Evolutionary conservation across 208 protist genomes (phyloP), one percentile per base, ranked within the genome.

Genomic region (Porcisia deanei): DNA sequence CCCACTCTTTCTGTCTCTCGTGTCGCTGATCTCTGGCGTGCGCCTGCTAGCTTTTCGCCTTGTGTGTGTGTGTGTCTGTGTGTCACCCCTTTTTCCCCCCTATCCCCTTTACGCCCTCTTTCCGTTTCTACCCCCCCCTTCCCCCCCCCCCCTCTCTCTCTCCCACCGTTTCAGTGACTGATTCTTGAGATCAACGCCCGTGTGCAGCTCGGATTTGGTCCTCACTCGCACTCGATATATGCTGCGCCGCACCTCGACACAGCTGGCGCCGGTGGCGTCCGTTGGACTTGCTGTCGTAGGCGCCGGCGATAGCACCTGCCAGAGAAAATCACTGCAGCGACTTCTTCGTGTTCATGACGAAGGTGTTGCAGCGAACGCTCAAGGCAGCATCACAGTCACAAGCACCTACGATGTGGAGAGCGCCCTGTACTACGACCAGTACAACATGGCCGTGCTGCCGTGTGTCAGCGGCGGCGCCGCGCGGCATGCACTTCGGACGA

Each of bases 401-500:
- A 86, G 80, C 73, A 90, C 91, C 30, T 91, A 93, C 80, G 71
- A 80, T 49, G 80, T 81, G 9, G 76, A 82, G 3, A 57, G 60
- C 2, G 82, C 81, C 57, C 55, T 79, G 9, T 66, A 85, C 63
- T 96, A 87, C 58, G 84, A 88, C 1, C 73, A 80, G n/a, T 93
- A 86, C 73, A 73, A 87, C n/a, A 65, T 96, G 55, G 77, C 74
- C 2, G 61, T 76, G 20, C 63, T 96, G 47, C 91, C 91, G 0
- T 72, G 85, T 3, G 85, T 77, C 3, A 88, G 61, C 55, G 75
- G 76, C 37, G 91, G 91, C 5, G 54, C 76, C 4, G 84, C 89
- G 57, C 85, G 89, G 20, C 80, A 64, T n/a, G 52, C 43, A 1
- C 39, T 92, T 12, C 89, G 91, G 14, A 43, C 67, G 12, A 71